A percentile compares a stretch with the other conserved stretches of the same genome.
These are phyloP conservation scores for Cyclotella kingstonii DNA, from an alignment of 108 stramenopile species.

Conservation along the genomic window DNA sequence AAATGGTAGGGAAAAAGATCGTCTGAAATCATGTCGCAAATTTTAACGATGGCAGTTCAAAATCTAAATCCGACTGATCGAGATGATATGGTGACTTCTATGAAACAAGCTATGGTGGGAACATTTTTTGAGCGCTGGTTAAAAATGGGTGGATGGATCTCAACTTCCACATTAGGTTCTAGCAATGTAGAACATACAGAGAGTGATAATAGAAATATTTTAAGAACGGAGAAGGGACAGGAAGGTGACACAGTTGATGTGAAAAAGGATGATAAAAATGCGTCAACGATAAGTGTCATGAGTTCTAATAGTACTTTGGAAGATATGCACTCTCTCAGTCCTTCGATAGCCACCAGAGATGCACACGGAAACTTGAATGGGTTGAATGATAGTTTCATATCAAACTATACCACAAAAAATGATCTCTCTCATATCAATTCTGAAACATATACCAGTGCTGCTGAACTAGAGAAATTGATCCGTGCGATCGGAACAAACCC, in stretches of 20 bases:
- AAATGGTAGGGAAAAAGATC: slow-evolving; percentile 61
- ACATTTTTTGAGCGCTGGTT: slow-evolving; percentile 92
- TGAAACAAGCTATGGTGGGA: slow-evolving; percentile 89
- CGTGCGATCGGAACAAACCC: slow-evolving; percentile 80
- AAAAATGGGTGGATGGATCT: slow-evolving; percentile 77
- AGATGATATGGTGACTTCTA: slow-evolving; percentile 83
- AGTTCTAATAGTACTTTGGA: no score
- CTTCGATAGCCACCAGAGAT: no score
- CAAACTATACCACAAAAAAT: slow-evolving; percentile 8
- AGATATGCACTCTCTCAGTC: background rate
- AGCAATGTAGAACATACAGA: background rate
- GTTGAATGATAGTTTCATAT: background rate
- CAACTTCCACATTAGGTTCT: slow-evolving; percentile 1
- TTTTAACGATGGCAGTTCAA: slow-evolving; percentile 92
- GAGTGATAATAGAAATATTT: background rate
- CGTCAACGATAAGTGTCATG: no score
- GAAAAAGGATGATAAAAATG: no score
- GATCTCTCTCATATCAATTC: slow-evolving; percentile 4
- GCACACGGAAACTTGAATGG: no score
- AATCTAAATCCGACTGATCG: slow-evolving; percentile 72
- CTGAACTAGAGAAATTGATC: slow-evolving; percentile 81
- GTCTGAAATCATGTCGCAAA: slow-evolving; percentile 80
- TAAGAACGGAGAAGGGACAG: slow-evolving; percentile 11
- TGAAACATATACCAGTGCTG: slow-evolving; percentile 61
- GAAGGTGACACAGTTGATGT: slow-evolving; percentile 6